Evolutionary conservation across 2,329 filamentous ascomycete species (phyloP).

Genomic region (Ceratocystis papillata): DNA sequence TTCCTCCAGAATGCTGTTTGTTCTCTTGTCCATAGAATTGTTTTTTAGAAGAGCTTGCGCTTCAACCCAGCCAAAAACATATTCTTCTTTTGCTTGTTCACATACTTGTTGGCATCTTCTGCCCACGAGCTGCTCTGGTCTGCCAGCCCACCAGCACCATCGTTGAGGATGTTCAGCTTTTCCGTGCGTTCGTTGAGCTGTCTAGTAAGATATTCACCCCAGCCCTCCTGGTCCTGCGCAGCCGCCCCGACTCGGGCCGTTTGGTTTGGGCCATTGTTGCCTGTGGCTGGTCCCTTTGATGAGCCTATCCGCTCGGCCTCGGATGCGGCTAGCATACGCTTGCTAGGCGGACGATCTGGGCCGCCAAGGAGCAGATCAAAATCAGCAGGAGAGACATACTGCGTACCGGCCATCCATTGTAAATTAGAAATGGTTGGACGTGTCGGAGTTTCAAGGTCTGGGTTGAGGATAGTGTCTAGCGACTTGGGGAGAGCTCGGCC

Average conservation of each 20-base stretch:
- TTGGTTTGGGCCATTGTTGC: constrained; percentile 28
- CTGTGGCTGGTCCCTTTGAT: constrained; percentile 25
- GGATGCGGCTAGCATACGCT: constrained; percentile 73
- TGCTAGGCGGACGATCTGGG: constrained; percentile 74
- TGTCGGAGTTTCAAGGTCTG: constrained; percentile 58
- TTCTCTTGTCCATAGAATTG: no score
- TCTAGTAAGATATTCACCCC: constrained; percentile 70
- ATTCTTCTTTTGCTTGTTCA: constrained; percentile 77
- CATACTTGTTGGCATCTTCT: constrained; percentile 77
- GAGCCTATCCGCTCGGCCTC: constrained; percentile 39
- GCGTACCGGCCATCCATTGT: constrained; percentile 93
- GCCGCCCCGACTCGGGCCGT: constrained; percentile 24
- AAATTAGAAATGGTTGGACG: constrained; percentile 89
- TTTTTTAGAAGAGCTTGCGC: constrained; percentile 41
- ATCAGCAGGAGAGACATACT: constrained; percentile 76
- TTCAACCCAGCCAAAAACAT: constrained; percentile 61
- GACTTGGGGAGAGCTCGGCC: constrained; percentile 52
- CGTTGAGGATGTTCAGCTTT: constrained; percentile 69
- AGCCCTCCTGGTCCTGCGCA: constrained; percentile 45
- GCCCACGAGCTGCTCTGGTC: constrained; percentile 74
- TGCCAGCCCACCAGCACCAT: constrained; percentile 73
- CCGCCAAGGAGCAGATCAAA: constrained; percentile 86
- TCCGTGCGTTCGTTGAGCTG: constrained; percentile 87
- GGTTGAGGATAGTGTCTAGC: constrained; percentile 70
- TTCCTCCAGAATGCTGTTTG: no score